Percentiles rank a stretch among this genome's conserved stretches.
Evolutionary conservation across 2,329 filamentous ascomycete species (phyloP).

Genomic region (Ilyonectria robusta): DNA sequence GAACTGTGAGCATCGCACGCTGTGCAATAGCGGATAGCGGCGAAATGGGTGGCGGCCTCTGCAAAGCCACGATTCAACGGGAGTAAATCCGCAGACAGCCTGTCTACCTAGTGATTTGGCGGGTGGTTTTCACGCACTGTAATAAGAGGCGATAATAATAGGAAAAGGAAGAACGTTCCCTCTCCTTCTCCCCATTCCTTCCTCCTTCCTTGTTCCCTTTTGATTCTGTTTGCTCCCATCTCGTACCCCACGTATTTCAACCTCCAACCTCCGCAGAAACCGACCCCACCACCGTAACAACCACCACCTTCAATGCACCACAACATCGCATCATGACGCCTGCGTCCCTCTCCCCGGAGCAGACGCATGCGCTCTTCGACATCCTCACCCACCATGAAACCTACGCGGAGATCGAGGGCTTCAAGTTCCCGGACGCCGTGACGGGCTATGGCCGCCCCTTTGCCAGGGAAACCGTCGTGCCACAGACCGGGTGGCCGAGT

Average conservation of each 20-base stretch:
- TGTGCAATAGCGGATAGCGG: background rate
- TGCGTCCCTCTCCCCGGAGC: conserved; percentile 52
- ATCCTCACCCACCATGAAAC: conserved; percentile 73
- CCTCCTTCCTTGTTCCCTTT: background rate
- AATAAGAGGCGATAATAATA: background rate
- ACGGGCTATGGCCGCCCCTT: conserved; percentile 81
- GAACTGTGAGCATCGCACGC: background rate
- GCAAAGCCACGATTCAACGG: background rate
- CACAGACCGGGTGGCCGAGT: conserved; percentile 36
- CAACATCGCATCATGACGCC: conserved; percentile 40
- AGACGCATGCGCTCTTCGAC: conserved; percentile 69
- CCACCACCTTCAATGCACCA: conserved; percentile 31
- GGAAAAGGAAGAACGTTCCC: background rate
- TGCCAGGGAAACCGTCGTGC: conserved; percentile 44
- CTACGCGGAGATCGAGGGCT: conserved; percentile 78
- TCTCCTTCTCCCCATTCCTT: background rate
- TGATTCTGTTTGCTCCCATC: background rate
- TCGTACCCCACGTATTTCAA: background rate
- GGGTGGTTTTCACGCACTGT: background rate
- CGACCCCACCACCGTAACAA: background rate
- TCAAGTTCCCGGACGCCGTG: conserved; percentile 76
- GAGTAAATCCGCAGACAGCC: background rate
- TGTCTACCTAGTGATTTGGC: no score
- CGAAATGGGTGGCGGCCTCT: background rate
- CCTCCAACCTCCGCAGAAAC: background rate